Evolutionary conservation across 1,139 yeast species (phyloP).

Genomic region (Blastobotrys capitulatus): DNA sequence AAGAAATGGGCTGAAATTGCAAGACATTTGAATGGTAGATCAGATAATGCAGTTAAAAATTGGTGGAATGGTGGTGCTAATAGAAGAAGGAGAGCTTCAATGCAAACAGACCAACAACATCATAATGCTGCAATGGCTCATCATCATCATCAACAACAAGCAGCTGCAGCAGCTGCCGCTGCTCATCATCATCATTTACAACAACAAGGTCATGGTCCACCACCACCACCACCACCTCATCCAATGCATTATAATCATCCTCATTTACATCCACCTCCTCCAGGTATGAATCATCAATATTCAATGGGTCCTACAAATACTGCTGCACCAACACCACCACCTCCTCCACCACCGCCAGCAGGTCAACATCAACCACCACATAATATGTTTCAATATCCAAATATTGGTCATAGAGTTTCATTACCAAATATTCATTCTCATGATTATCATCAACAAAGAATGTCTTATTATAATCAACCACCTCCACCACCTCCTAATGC

Average conservation of each 20-base stretch:
- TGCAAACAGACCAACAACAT: slow-evolving; percentile 15
- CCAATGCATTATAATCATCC: slow-evolving; percentile 8
- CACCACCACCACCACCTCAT: slow-evolving; percentile 1
- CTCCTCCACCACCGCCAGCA: slow-evolving; percentile 8
- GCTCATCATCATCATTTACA: slow-evolving; percentile 3
- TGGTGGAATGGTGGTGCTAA: slow-evolving; percentile 98
- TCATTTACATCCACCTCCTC: slow-evolving; percentile 1
- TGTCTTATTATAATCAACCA: neutral
- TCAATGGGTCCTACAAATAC: neutral
- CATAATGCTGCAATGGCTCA: slow-evolving; percentile 1
- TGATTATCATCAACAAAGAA: slow-evolving; percentile 12
- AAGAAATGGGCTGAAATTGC: slow-evolving; percentile 95
- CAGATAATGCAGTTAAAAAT: slow-evolving; percentile 87
- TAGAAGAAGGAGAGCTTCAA: slow-evolving; percentile 56
- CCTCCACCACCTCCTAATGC: slow-evolving; percentile 8
- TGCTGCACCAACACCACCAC: slow-evolving; percentile 12
- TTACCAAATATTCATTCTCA: slow-evolving; percentile 27
- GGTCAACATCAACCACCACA: slow-evolving; percentile 10
- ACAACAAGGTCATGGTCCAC: neutral
- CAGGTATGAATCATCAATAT: neutral
- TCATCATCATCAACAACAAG: slow-evolving; percentile 15
- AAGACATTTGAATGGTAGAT: slow-evolving; percentile 76
- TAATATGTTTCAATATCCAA: slow-evolving; percentile 9
- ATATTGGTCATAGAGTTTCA: slow-evolving; percentile 26
- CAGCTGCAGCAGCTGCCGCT: slow-evolving; percentile 13